These are phyloP conservation scores for Scedosporium apiospermum DNA, from an alignment of 2,329 filamentous ascomycete genomes.

Conservation along the genomic window DNA sequence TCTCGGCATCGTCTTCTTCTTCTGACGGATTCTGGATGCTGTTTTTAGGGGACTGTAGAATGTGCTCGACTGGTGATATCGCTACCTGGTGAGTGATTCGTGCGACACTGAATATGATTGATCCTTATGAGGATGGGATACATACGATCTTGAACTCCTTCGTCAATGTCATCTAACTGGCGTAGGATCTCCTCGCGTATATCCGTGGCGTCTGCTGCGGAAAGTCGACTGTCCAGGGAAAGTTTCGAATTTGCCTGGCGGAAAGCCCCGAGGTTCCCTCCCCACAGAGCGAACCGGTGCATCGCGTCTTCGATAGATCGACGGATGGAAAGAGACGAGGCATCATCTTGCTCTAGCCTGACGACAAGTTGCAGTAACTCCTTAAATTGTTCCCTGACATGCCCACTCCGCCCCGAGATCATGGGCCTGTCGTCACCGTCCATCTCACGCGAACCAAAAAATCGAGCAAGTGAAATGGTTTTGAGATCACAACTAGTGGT, in stretches of 20 bases:
- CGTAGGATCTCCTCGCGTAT: constrained; percentile 1
- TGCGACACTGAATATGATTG: no score
- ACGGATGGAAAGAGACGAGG: accelerated
- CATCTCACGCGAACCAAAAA: not conserved
- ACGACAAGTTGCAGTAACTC: no score
- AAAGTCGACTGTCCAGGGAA: constrained; percentile 9
- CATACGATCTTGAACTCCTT: not conserved
- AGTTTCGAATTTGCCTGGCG: not conserved
- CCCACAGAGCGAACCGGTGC: constrained; percentile 9
- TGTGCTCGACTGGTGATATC: no score
- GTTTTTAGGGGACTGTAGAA: not conserved
- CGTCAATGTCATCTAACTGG: constrained; percentile 4
- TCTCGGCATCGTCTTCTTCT: not conserved
- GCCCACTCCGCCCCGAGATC: not conserved
- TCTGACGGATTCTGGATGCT: no score
- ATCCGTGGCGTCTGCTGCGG: not conserved
- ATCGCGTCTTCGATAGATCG: constrained; percentile 1
- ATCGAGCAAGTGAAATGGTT: not conserved
- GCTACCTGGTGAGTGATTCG: no score
- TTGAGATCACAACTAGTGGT: no score
- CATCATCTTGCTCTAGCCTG: no score
- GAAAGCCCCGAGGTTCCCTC: constrained; percentile 8
- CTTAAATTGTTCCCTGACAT: not conserved
- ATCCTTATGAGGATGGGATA: not conserved
- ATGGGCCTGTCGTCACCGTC: not conserved